Percentiles rank a stretch among this genome's conserved stretches.
Conservation (phyloP, 257 asterid species). For the Salvia miltiorrhiza region DNA sequence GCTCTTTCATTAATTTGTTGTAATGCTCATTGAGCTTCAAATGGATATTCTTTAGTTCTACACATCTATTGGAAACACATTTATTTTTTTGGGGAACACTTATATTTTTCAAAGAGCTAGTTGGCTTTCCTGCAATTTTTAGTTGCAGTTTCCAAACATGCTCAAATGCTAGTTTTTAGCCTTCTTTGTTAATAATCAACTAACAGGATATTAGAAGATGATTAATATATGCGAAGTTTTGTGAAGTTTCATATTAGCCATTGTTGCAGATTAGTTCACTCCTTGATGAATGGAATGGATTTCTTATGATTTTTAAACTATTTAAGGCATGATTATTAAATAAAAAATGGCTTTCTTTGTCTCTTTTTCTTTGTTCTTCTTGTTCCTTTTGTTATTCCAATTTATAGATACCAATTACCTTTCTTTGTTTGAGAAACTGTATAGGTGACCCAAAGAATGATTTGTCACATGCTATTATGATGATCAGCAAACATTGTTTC, state of each 20-base stretch:
- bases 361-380: not conserved
- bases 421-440: no score
- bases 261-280: not conserved
- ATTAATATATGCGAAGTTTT: constrained; percentile 1
- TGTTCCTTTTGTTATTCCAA: not conserved
- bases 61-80: not conserved
- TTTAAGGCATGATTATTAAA: not conserved
- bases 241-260: not conserved
- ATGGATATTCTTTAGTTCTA: constrained; percentile 9
- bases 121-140: constrained; percentile 5
- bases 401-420: no score
- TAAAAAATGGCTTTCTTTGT: not conserved
- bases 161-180: not conserved
- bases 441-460: no score
- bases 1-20: not conserved
- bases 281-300: no score
- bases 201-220: not conserved
- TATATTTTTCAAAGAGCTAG: not conserved
- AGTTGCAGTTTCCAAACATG: constrained; percentile 3
- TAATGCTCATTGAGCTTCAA: not conserved
- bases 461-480: no score
- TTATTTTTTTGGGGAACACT: not conserved
- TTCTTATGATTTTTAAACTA: no score
- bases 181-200: not conserved
- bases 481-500: constrained; percentile 5